Evolutionary conservation across 164 flowering plant species (phyloP), one percentile per base, ranked within the genome.

Genomic region (Nelumbo lutea): DNA sequence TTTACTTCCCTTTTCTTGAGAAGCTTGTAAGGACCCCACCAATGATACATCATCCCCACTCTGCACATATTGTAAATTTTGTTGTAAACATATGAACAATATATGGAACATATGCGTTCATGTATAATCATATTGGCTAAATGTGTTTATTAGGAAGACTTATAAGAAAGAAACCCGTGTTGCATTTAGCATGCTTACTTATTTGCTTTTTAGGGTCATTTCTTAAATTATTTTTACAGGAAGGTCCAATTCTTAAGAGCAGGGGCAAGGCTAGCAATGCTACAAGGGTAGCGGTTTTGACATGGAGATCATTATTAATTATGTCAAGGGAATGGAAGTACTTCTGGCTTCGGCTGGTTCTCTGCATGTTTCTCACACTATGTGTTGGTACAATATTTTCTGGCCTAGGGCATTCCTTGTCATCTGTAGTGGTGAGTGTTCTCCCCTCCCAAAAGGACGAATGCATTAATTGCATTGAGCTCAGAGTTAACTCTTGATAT

Each of bases 291-390:
- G 94, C 90, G 50, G 93, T 93, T 48, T 80, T 96, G 73, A 96
- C 97, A n/a, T 91, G 98, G 98, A 86, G 99, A 79, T 96, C 99
- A 13, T 72, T 96, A 58, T 77, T 93, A 71, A 81, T 93, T 11
- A 91, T 96, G 98, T 93, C 99, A 52, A 89, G 99, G 75, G 99
- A 96, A 77, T 96, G 98, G 98, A 90, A 88, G 71, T 91, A 89
- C 79, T 93, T 85, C 72, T 96, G 99, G 99, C 93, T 96, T 65
- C 93, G 95, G 62, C 76, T 96, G 64, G 75, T 90, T 76, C 87
- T 96, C 53, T 84, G 69, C 69, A 81, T 91, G 88, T 74, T 93
- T 72, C 87, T 96, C 59, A 69, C 90, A 1, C 84, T 96, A 38
- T 87, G 91, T 80, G 71, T 91, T 76, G 98, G 99, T 64, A 91